A percentile compares a stretch with the other conserved stretches of the same genome.
phyloP scores from a whole-genome alignment of 2,329 filamentous ascomycete species.

The Sporothrix brunneoviolacea region DNA sequence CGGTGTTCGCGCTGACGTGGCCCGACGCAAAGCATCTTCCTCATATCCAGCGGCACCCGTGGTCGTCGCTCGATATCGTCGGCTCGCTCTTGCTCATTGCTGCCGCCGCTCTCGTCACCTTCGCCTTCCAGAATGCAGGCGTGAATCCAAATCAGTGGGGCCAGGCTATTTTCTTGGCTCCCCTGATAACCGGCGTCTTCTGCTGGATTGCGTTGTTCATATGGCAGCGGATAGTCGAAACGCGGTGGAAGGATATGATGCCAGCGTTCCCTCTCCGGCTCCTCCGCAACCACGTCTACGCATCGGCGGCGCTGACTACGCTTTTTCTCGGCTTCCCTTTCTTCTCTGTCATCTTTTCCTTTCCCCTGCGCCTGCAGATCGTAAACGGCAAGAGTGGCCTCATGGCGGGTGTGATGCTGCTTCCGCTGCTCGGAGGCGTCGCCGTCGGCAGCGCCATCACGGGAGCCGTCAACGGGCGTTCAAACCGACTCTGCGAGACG shows the following conservation, averaged over 20 bases:
- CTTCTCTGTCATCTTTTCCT: conserved; percentile 40
- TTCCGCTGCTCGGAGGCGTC: conserved; percentile 45
- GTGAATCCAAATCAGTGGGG: conserved; percentile 34
- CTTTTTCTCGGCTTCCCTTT: conserved; percentile 46
- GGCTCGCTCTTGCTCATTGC: conserved; percentile 48
- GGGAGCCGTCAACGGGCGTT: conserved; percentile 36
- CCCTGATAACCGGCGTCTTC: conserved; percentile 31
- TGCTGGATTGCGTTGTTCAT: conserved; percentile 31
- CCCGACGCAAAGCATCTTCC: conserved; percentile 37
- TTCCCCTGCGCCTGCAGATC: conserved; percentile 43
- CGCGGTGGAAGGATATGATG: conserved; percentile 27
- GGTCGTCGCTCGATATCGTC: conserved; percentile 46
- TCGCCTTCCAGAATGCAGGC: conserved; percentile 49
- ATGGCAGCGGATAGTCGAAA: conserved; percentile 33
- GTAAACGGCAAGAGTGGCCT: conserved; percentile 42
- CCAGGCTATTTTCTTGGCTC: conserved; percentile 34
- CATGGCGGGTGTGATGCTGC: conserved; percentile 42
- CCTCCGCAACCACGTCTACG: conserved; percentile 41
- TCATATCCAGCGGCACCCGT: conserved; percentile 32
- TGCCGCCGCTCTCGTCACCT: conserved; percentile 49
- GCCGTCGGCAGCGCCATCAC: conserved; percentile 38
- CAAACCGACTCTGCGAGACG: conserved; percentile 38
- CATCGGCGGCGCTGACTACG: conserved; percentile 36
- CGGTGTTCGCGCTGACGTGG: conserved; percentile 44
- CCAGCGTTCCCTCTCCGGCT: conserved; percentile 43